Conservation (phyloP, 225 moss, liverwort and hornwort species). For the Antitrichia curtipendula region DNA sequence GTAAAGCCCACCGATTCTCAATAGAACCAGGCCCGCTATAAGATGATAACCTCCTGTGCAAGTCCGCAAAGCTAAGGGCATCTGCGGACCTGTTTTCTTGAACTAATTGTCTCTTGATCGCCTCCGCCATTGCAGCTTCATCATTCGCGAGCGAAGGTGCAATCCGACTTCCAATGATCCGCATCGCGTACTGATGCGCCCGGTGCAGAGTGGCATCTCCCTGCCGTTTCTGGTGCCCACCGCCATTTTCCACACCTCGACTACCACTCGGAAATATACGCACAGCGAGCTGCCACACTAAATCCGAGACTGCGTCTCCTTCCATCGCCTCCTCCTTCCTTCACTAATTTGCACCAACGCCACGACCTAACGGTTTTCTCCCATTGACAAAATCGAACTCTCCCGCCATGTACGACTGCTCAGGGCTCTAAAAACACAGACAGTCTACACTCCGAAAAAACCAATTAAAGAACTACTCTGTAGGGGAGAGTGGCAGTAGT, state of each 20-base stretch:
- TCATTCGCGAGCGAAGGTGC: slow-evolving; percentile 83
- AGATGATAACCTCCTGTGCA: slow-evolving; percentile 70
- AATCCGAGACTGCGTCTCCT: slow-evolving; percentile 80
- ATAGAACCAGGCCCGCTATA: slow-evolving; percentile 78
- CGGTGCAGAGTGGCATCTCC: slow-evolving; percentile 31
- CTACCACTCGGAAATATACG: slow-evolving; percentile 58
- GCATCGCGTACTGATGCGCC: slow-evolving; percentile 94
- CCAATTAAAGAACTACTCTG: background rate
- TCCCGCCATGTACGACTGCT: background rate
- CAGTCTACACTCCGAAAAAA: background rate
- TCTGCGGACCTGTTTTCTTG: slow-evolving; percentile 86
- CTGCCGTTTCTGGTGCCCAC: slow-evolving; percentile 2
- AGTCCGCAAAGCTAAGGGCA: slow-evolving; percentile 87
- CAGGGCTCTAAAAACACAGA: background rate
- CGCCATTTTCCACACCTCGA: slow-evolving; percentile 21
- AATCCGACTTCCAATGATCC: slow-evolving; percentile 95
- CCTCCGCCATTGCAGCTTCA: slow-evolving; percentile 91
- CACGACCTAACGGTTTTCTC: background rate
- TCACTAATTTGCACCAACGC: background rate
- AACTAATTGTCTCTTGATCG: slow-evolving; percentile 89
- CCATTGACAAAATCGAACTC: background rate
- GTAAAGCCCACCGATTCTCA: slow-evolving; percentile 80
- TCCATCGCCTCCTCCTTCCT: slow-evolving; percentile 34
- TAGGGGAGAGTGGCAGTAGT: background rate
- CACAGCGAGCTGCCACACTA: slow-evolving; percentile 86